Percentiles rank a stretch among this genome's conserved stretches.
Evolutionary conservation across 345 rosid species (phyloP).

Genomic region (Sisymbrium altissimum): DNA sequence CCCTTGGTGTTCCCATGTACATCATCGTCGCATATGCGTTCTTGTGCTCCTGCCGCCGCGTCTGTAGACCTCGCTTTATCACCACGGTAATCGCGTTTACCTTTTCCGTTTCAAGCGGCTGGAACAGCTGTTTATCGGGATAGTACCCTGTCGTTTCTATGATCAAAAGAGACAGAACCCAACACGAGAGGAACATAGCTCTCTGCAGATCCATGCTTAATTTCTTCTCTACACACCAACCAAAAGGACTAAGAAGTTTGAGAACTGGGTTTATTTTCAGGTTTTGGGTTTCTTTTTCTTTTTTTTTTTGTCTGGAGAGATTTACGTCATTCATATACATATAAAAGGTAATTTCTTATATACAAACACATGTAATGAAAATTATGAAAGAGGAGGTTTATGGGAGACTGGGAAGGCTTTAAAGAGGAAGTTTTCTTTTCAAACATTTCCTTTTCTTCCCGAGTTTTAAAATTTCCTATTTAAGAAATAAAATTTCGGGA

Average conservation of each 20-base stretch:
- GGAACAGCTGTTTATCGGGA: conserved; percentile 2
- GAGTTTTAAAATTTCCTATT: background rate
- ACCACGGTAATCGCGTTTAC: conserved; percentile 11
- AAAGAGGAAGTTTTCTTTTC: background rate
- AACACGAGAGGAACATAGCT: background rate
- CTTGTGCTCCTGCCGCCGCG: conserved; percentile 39
- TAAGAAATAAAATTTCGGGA: conserved; percentile 2
- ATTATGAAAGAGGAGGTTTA: background rate
- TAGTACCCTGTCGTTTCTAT: conserved; percentile 5
- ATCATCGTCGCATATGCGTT: conserved; percentile 98
- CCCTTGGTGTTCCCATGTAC: conserved; percentile 99
- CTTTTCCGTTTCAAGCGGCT: conserved; percentile 13
- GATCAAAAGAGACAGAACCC: conserved; percentile 8
- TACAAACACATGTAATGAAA: conserved; percentile 4
- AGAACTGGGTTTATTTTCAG: background rate
- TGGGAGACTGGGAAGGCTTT: conserved; percentile 6
- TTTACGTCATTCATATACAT: background rate
- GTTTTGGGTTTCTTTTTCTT: background rate
- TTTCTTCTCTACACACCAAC: background rate
- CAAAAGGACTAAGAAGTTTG: background rate
- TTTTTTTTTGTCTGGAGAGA: background rate
- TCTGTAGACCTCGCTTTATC: conserved; percentile 13
- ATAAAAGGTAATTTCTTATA: background rate
- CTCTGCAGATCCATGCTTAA: conserved; percentile 6
- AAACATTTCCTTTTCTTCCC: too few species aligned